Percentiles rank a stretch among this genome's conserved stretches.
These are phyloP conservation scores for Fabrea salina DNA, from an alignment of 169 alveolate species.

Conservation along the genomic window DNA sequence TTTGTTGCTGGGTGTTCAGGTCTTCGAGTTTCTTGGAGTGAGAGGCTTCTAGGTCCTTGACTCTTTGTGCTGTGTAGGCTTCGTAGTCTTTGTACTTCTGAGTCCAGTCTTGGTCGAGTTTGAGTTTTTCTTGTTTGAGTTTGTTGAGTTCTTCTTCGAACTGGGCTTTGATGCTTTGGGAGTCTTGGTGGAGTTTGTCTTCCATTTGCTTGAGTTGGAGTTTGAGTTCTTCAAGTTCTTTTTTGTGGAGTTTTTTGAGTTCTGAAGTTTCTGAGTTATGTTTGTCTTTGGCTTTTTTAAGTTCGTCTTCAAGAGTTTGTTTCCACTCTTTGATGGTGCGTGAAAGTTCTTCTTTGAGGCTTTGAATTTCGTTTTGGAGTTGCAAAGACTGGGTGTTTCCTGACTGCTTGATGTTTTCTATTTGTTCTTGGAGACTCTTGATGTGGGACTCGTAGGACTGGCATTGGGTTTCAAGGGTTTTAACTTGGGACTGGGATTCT, in stretches of 20 bases:
- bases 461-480: constrained; percentile 17
- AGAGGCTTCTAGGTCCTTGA: constrained; percentile 29
- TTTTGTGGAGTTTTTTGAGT: constrained; percentile 22
- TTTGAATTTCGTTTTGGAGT: constrained; percentile 48
- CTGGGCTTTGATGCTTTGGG: constrained; percentile 12
- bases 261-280: background rate
- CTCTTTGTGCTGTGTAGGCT: background rate
- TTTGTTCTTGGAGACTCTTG: constrained; percentile 33
- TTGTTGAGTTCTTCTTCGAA: constrained; percentile 22
- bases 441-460: constrained; percentile 26
- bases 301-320: constrained; percentile 15
- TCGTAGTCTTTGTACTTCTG: background rate
- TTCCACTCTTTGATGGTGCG: constrained; percentile 24
- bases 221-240: constrained; percentile 5
- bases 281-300: background rate
- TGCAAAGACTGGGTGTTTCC: constrained; percentile 17
- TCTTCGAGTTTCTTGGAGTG: constrained; percentile 31
- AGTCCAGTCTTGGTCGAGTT: constrained; percentile 11
- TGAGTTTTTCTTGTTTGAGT: constrained; percentile 9
- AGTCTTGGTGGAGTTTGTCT: constrained; percentile 16
- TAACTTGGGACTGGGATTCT: constrained; percentile 27
- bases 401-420: constrained; percentile 18
- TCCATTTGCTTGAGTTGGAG: background rate
- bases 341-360: constrained; percentile 15
- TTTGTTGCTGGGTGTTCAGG: background rate